A percentile compares a stretch with the other conserved stretches of the same genome.
Evolutionary conservation across 495 filamentous ascomycete species (phyloP).

Genomic region (Gamarada debralockiae): DNA sequence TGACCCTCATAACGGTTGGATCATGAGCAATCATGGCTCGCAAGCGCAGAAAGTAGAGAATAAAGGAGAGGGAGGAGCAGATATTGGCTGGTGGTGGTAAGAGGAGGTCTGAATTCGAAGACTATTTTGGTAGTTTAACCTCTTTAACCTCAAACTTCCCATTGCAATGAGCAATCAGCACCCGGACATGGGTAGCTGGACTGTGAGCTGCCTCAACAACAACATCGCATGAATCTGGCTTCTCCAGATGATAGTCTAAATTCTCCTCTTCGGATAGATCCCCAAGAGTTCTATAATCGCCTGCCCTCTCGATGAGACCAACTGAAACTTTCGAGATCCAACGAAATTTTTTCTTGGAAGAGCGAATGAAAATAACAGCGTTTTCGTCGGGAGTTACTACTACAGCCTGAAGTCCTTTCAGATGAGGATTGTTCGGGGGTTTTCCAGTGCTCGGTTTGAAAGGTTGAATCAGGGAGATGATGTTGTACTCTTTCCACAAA

Average conservation of each 20-base stretch:
- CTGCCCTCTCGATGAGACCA: neutral
- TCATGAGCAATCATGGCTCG: constrained; percentile 21
- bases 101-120: neutral
- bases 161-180: neutral
- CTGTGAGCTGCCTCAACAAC: neutral
- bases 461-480: neutral
- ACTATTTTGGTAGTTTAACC: neutral
- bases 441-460: neutral
- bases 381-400: neutral
- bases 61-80: neutral
- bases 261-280: neutral
- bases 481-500: neutral
- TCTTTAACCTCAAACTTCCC: neutral
- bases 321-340: neutral
- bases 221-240: neutral
- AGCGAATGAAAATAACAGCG: neutral
- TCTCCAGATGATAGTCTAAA: neutral
- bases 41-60: neutral
- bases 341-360: neutral
- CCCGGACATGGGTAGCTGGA: neutral
- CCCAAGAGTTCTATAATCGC: neutral
- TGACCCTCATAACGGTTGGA: constrained; percentile 29
- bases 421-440: neutral
- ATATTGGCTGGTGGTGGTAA: neutral
- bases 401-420: neutral